A percentile compares a stretch with the other conserved stretches of the same genome.
phyloP scores from a whole-genome alignment of 768 basidiomycete species.

The Boletus rubroflammeus region DNA sequence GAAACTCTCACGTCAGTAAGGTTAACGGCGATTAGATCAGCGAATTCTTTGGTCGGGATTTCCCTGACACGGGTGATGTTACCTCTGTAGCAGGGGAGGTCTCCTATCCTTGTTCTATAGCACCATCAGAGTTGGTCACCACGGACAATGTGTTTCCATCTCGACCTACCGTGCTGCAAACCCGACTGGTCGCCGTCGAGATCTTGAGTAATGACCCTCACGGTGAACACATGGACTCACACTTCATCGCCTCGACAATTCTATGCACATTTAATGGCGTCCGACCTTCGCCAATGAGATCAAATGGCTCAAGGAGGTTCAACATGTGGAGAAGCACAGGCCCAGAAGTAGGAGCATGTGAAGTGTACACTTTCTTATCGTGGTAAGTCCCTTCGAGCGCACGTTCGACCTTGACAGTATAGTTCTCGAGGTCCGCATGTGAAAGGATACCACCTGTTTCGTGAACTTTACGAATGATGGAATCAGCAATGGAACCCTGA shows the following conservation, averaged over 20 bases:
- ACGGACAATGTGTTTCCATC: slow-evolving; percentile 5
- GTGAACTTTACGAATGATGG: slow-evolving; percentile 66
- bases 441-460: slow-evolving; percentile 78
- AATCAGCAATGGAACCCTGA: slow-evolving; percentile 78
- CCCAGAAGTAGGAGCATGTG: slow-evolving; percentile 82
- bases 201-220: slow-evolving; percentile 8
- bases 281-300: slow-evolving; percentile 44
- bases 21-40: slow-evolving; percentile 54
- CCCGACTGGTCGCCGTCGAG: slow-evolving; percentile 41
- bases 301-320: slow-evolving; percentile 83
- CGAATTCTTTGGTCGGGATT: slow-evolving; percentile 69
- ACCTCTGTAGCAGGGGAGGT: slow-evolving; percentile 61
- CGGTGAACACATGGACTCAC: slow-evolving; percentile 37
- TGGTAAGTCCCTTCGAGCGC: slow-evolving; percentile 79
- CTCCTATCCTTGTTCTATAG: slow-evolving; percentile 76
- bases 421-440: slow-evolving; percentile 67
- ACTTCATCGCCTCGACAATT: slow-evolving; percentile 82
- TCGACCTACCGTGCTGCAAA: slow-evolving; percentile 56
- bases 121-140: neutral
- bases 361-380: slow-evolving; percentile 77
- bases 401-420: slow-evolving; percentile 61
- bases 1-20: slow-evolving; percentile 74
- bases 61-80: slow-evolving; percentile 52
- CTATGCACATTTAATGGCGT: slow-evolving; percentile 73
- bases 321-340: slow-evolving; percentile 89